Evolutionary conservation across 306 rosid genomes (phyloP).

Genomic region (Spatholobus suberectus): DNA sequence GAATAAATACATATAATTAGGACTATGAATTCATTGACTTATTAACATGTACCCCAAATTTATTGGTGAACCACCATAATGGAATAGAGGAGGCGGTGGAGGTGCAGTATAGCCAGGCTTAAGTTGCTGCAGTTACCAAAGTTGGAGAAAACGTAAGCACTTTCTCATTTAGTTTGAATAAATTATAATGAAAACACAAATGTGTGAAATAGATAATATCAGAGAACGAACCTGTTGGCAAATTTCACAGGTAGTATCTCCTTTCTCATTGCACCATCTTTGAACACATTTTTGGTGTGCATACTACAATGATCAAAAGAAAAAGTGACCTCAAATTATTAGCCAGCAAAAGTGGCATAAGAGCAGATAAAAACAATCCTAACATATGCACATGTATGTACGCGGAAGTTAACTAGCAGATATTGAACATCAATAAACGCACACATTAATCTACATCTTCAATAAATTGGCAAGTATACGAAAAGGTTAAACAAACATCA

Average conservation of each 20-base stretch:
- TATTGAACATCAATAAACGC: background rate
- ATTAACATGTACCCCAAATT: slow-evolving; percentile 58
- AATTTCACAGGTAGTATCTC: slow-evolving; percentile 84
- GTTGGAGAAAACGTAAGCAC: background rate
- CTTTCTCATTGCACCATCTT: slow-evolving; percentile 96
- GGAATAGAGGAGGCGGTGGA: slow-evolving; percentile 63
- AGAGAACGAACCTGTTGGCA: slow-evolving; percentile 68
- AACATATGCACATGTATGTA: background rate
- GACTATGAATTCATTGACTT: background rate
- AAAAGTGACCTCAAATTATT: background rate
- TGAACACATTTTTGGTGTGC: slow-evolving; percentile 88
- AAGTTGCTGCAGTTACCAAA: slow-evolving; percentile 59
- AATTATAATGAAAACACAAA: background rate
- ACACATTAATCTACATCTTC: background rate
- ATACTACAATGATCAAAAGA: slow-evolving; percentile 57
- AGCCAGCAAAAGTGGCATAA: background rate
- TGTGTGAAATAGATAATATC: background rate
- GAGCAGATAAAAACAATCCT: background rate
- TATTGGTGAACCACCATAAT: slow-evolving; percentile 60
- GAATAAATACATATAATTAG: background rate
- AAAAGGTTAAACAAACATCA: background rate
- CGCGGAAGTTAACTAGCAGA: background rate
- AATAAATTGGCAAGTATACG: background rate
- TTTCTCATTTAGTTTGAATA: slow-evolving; percentile 10
- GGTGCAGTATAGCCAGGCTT: slow-evolving; percentile 67